Percentiles rank a stretch among this genome's conserved stretches.
Conservation (phyloP, 179 eudicot genomes). For the Gypsophila paniculata region DNA sequence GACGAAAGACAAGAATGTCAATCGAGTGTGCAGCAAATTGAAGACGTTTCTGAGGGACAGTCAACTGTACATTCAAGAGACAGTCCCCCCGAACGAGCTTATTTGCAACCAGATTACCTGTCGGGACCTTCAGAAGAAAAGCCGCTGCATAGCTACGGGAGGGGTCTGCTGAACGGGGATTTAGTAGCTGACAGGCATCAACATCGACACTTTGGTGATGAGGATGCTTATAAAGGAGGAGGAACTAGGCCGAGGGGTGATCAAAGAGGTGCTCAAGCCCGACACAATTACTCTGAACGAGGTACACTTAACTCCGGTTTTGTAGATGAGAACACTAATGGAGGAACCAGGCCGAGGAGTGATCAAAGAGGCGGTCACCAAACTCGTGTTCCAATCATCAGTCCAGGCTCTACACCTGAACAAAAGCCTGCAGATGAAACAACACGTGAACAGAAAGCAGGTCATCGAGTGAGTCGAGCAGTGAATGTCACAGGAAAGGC, state of each 20-base stretch:
- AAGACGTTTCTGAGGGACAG: neutral
- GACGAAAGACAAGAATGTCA: neutral
- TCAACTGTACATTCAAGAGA: too few relatives aligned
- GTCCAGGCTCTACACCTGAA: neutral
- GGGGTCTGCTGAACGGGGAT: neutral
- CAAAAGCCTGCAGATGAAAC: neutral
- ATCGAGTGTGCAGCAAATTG: neutral
- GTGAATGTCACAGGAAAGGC: neutral
- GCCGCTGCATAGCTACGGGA: neutral
- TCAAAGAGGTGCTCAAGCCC: neutral
- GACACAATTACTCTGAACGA: too few relatives aligned
- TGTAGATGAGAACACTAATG: neutral
- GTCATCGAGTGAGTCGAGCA: neutral
- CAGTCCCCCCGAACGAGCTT: too few relatives aligned
- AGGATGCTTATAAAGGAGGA: constrained; percentile 8
- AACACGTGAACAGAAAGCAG: neutral
- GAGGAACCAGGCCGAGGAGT: neutral
- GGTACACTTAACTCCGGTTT: too few relatives aligned
- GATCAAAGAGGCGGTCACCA: neutral
- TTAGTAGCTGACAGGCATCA: neutral
- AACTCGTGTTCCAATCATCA: neutral
- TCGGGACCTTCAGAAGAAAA: neutral
- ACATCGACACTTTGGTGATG: neutral
- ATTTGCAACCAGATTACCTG: too few relatives aligned
- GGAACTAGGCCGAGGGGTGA: neutral